Percentiles rank a stretch among this genome's conserved stretches.
Evolutionary conservation across 176 grass and related monocot genomes (phyloP).

Genomic region (Melocanna baccifera): DNA sequence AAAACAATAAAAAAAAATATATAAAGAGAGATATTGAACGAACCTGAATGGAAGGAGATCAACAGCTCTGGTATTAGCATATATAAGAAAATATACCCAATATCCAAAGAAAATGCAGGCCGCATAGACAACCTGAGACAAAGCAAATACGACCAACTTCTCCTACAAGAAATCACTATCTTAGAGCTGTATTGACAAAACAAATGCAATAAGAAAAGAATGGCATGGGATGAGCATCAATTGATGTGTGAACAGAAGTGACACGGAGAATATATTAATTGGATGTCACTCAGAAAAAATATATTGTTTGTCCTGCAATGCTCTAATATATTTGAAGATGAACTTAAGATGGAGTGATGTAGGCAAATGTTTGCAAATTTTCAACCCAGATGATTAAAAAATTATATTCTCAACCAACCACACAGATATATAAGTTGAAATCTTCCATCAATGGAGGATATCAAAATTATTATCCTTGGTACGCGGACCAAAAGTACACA

Average conservation of each 20-base stretch:
- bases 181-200: constrained; percentile 20
- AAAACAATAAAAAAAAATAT: neutral
- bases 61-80: constrained; percentile 33
- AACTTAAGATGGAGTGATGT: neutral
- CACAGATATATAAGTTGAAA: neutral
- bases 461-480: neutral
- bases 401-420: constrained; percentile 8
- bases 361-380: neutral
- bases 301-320: neutral
- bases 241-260: neutral
- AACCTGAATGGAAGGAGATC: constrained; percentile 82
- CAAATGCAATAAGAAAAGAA: constrained; percentile 16
- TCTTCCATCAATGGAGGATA: neutral
- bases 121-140: constrained; percentile 77
- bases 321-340: neutral
- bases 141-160: constrained; percentile 80
- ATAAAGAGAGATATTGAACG: constrained; percentile 24
- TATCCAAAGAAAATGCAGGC: constrained; percentile 79
- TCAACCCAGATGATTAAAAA: neutral
- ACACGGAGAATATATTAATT: neutral
- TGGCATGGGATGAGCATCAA: neutral
- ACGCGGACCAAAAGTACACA: constrained; percentile 4
- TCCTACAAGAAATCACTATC: constrained; percentile 50
- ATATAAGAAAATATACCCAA: constrained; percentile 80
- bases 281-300: neutral